Base-by-base conservation (phyloP, 1,284 basidiomycete genomes). In the Ustilago bromivora region DNA sequence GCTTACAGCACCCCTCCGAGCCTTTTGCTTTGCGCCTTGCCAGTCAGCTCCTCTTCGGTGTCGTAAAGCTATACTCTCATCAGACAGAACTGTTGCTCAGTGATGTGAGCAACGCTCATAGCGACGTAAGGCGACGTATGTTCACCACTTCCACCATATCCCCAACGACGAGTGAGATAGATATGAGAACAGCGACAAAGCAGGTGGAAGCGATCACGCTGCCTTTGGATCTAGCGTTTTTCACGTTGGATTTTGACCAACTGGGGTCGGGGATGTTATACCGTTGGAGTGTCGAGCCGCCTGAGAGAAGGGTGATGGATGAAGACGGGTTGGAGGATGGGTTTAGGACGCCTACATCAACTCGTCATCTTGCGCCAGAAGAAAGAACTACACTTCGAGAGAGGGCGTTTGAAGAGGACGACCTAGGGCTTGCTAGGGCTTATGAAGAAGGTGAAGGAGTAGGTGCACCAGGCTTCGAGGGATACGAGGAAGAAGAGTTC, bases 1-100 rank as follows among this genome's bases (percentile, higher is more conserved):
- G 46, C 51, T 53, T 84, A 17, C 46, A 53, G 1, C 17, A 40
- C 0, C 82, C 82, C 2, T 32, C 57, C 3, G 75, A 81, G 57
- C 81, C 81, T 7, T 68, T 84, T 32, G 81, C 82, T 0, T 61
- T 84, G 23, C 81, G 82, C 9, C 66, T 82, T 7, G 76, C 74
- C 9, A 66, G 66, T 32, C 77, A 82, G 52, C 67, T 84, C 28
- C 51, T 84, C 74, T 83, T 54, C 40, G 82, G 82, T 1, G 61
- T 82, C 15, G 79, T 79, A 23, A 68, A 72, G 41, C 67, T 84
- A 36, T 83, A 80, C 59, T 43, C 40, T 0, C 74, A 79, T 23
- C 80, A 72, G 35, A 49, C 66, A 10, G 74, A 81, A 15, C 28
- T 71, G 32, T 59, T 72, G 35, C 74, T 76, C 34, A 43, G 54